These are phyloP conservation scores for Hypoxylon sp. DNA, from an alignment of 2,329 filamentous ascomycete species.

Conservation along the genomic window DNA sequence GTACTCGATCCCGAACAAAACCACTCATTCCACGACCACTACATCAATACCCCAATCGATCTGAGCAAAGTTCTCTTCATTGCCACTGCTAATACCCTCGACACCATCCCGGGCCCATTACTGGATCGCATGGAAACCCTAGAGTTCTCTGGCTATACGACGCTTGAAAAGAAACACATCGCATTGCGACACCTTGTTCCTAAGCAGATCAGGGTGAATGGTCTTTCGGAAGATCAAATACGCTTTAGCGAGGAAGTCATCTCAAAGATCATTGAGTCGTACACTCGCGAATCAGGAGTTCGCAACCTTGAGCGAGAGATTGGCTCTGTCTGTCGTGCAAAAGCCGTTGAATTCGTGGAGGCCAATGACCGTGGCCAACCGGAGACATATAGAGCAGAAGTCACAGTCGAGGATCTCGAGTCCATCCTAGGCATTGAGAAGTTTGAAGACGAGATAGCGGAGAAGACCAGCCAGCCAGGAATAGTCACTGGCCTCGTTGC, in stretches of 20 bases:
- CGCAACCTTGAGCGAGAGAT: constrained; percentile 97
- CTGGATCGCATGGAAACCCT: constrained; percentile 99
- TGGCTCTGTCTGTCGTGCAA: constrained; percentile 92
- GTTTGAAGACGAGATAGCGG: constrained; percentile 95
- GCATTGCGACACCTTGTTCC: constrained; percentile 93
- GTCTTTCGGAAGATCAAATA: constrained; percentile 82
- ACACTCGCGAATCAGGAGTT: constrained; percentile 96
- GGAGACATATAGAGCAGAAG: constrained; percentile 78
- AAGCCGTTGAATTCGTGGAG: constrained; percentile 95
- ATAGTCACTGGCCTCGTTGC: constrained; percentile 97
- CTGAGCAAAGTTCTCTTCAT: constrained; percentile 98
- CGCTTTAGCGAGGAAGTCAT: constrained; percentile 85
- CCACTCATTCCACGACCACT: constrained; percentile 93
- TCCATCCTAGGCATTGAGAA: constrained; percentile 92
- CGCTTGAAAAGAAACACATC: constrained; percentile 96
- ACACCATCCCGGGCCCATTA: constrained; percentile 94
- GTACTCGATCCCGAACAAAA: constrained; percentile 98
- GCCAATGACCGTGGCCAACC: constrained; percentile 81
- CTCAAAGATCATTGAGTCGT: constrained; percentile 94
- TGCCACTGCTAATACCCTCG: constrained; percentile 93
- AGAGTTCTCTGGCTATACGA: constrained; percentile 93
- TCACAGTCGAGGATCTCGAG: constrained; percentile 87
- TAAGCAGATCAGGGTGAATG: constrained; percentile 94
- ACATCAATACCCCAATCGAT: constrained; percentile 95
- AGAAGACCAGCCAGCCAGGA: constrained; percentile 85